These are phyloP conservation scores for Aspergillus pseudoviridinutans DNA, from an alignment of 2,329 filamentous ascomycete species.

Conservation along the genomic window DNA sequence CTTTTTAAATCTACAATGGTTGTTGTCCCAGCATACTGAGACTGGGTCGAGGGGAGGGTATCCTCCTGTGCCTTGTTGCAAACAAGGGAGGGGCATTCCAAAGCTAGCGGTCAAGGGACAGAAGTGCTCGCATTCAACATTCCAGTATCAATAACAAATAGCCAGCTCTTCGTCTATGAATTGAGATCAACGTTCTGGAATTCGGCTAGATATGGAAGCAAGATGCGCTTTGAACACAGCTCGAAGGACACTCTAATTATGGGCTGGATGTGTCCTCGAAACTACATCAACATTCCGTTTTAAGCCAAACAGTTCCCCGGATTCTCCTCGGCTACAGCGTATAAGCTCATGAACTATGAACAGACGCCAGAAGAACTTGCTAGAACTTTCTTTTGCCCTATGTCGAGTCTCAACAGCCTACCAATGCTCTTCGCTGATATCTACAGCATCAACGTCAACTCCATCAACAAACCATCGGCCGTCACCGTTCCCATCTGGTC, in stretches of 20 bases:
- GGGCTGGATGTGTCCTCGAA: background rate
- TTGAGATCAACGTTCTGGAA: background rate
- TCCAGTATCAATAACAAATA: background rate
- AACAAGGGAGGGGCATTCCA: background rate
- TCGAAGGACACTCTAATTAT: background rate
- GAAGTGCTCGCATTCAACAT: background rate
- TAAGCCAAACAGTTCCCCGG: background rate
- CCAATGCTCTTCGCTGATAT: conserved; percentile 35
- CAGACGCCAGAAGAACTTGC: background rate
- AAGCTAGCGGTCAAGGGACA: background rate
- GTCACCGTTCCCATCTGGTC: conserved; percentile 37
- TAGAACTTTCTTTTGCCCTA: background rate
- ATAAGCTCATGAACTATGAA: background rate
- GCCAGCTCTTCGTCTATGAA: background rate
- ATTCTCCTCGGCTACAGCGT: background rate
- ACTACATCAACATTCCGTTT: background rate
- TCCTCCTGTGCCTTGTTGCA: background rate
- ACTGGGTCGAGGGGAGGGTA: background rate
- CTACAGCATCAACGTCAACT: conserved; percentile 38
- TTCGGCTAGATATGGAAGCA: background rate
- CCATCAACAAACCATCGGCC: conserved; percentile 45
- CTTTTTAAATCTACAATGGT: background rate
- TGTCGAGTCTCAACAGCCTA: conserved; percentile 5
- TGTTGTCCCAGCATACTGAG: background rate
- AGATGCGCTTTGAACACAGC: background rate